These are phyloP conservation scores for Xylaria intraflava DNA, from an alignment of 495 filamentous ascomycete genomes.

Conservation along the genomic window DNA sequence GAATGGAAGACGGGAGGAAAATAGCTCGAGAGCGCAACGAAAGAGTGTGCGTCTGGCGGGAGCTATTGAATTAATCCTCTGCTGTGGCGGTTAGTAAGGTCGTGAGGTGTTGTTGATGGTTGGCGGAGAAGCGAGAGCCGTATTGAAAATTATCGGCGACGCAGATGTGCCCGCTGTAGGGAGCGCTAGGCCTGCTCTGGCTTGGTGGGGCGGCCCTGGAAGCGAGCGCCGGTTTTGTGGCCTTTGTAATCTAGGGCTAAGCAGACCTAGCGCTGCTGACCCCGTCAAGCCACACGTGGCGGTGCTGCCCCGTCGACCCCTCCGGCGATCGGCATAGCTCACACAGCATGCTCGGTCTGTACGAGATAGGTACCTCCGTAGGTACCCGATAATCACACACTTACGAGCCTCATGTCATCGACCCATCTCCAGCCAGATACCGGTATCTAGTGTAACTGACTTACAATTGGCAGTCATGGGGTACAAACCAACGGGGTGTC, in stretches of 20 bases:
- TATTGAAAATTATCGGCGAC: conserved; percentile 26
- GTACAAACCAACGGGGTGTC: no score
- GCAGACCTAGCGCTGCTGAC: conserved; percentile 34
- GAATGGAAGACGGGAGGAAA: conserved; percentile 24
- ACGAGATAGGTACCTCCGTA: no score
- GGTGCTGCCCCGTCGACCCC: background rate
- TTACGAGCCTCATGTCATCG: no score
- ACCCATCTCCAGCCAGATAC: no score
- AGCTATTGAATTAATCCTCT: conserved; percentile 23
- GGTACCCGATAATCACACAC: no score
- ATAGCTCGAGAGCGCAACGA: conserved; percentile 28
- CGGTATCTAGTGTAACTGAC: no score
- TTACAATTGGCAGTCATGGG: no score
- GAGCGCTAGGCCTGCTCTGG: conserved; percentile 31
- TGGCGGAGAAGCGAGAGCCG: conserved; percentile 16
- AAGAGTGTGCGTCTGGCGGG: conserved; percentile 26
- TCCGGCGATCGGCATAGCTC: background rate
- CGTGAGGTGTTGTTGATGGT: conserved; percentile 28
- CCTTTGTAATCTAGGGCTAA: conserved; percentile 38
- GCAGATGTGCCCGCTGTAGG: conserved; percentile 24
- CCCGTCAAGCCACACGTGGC: conserved; percentile 9
- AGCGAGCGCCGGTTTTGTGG: conserved; percentile 32
- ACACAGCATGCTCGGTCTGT: no score
- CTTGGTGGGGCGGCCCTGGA: conserved; percentile 24
- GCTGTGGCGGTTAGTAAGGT: conserved; percentile 31